These are phyloP conservation scores for Backusella morwellensis DNA, from an alignment of 192 early-diverging fungal genomes.

Conservation along the genomic window DNA sequence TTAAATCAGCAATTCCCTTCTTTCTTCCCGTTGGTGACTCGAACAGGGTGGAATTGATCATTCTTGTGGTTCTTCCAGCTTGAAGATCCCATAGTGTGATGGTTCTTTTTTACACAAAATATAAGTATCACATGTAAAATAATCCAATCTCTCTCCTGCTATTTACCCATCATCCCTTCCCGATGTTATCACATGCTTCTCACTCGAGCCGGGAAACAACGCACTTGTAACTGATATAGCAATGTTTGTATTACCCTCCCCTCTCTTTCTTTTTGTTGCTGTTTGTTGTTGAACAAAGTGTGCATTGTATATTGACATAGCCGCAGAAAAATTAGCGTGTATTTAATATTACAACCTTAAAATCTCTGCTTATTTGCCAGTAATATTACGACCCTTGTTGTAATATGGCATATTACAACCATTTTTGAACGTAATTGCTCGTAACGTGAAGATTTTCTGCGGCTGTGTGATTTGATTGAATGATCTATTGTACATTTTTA, in stretches of 20 bases:
- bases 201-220: conserved; percentile 41
- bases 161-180: conserved; percentile 65
- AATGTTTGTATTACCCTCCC: background rate
- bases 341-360: no score
- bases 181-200: conserved; percentile 52
- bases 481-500: conserved; percentile 13
- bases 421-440: no score
- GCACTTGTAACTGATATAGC: conserved; percentile 51
- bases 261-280: background rate
- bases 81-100: conserved; percentile 86
- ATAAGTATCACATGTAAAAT: background rate
- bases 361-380: no score
- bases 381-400: no score
- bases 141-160: background rate
- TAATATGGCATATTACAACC: no score
- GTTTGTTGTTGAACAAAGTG: conserved; percentile 24
- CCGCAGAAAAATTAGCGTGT: no score
- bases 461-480: conserved; percentile 25
- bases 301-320: conserved; percentile 38
- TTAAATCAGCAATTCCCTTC: conserved; percentile 63
- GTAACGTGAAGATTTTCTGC: no score
- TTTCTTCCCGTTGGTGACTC: conserved; percentile 27
- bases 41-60: conserved; percentile 38
- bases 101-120: conserved; percentile 23
- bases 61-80: conserved; percentile 38